A percentile compares a stretch with the other conserved stretches of the same genome.
phyloP scores from a whole-genome alignment of 2,329 filamentous ascomycete species.

The Botrytis aclada region DNA sequence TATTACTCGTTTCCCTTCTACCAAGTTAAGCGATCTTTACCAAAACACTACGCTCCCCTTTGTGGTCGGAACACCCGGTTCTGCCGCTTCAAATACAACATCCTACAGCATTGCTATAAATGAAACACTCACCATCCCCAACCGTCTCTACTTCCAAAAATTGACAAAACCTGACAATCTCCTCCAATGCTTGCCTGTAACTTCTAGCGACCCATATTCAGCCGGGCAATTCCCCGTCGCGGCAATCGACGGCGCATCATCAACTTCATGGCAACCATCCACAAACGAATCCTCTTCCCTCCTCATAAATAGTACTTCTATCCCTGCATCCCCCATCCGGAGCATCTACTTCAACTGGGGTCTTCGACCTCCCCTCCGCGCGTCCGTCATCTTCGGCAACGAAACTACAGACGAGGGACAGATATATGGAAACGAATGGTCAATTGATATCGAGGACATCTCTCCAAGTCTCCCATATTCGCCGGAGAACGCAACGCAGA shows the following conservation, averaged over 20 bases:
- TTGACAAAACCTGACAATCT: slow-evolving; percentile 58
- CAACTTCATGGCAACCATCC: slow-evolving; percentile 64
- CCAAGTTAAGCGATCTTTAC: slow-evolving; percentile 56
- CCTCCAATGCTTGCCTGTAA: slow-evolving; percentile 59
- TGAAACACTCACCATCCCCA: slow-evolving; percentile 52
- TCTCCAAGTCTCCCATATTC: slow-evolving; percentile 32
- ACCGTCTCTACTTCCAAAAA: slow-evolving; percentile 54
- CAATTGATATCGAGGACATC: slow-evolving; percentile 28
- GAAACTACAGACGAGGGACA: slow-evolving; percentile 28
- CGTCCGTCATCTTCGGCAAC: slow-evolving; percentile 52
- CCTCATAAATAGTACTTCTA: slow-evolving; percentile 49
- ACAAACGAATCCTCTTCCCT: slow-evolving; percentile 52
- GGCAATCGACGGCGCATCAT: slow-evolving; percentile 63
- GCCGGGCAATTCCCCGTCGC: slow-evolving; percentile 68
- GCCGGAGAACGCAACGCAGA: slow-evolving; percentile 20
- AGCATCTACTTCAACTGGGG: slow-evolving; percentile 61
- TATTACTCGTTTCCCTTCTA: slow-evolving; percentile 49
- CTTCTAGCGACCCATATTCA: slow-evolving; percentile 46
- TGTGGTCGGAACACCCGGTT: slow-evolving; percentile 48
- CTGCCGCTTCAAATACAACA: slow-evolving; percentile 40
- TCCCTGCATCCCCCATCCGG: slow-evolving; percentile 42
- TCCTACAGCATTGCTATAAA: slow-evolving; percentile 47
- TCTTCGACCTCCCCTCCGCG: slow-evolving; percentile 51
- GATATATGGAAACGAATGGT: slow-evolving; percentile 22
- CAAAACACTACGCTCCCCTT: slow-evolving; percentile 55